A percentile compares a stretch with the other conserved stretches of the same genome.
phyloP scores from a whole-genome alignment of 768 basidiomycete species.

The Boletus sp. region DNA sequence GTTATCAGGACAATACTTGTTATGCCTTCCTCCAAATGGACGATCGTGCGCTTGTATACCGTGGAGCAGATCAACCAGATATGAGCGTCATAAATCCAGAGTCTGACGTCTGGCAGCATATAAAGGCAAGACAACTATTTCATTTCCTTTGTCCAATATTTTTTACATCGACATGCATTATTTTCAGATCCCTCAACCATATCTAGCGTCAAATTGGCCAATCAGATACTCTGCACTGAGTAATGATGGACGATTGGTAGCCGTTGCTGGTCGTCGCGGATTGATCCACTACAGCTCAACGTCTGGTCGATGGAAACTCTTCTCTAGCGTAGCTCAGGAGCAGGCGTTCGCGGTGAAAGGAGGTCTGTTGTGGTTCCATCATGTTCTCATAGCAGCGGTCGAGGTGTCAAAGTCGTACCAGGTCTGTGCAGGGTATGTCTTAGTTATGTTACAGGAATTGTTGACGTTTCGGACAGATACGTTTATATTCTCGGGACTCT shows the following conservation, averaged over 20 bases:
- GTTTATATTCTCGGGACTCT: slow-evolving; percentile 90
- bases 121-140: slow-evolving; percentile 55
- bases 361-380: slow-evolving; percentile 94
- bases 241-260: slow-evolving; percentile 85
- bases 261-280: slow-evolving; percentile 87
- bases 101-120: slow-evolving; percentile 96
- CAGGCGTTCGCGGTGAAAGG: slow-evolving; percentile 84
- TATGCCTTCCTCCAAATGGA: slow-evolving; percentile 96
- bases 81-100: slow-evolving; percentile 98
- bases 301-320: slow-evolving; percentile 94
- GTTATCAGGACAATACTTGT: slow-evolving; percentile 83
- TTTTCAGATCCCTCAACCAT: slow-evolving; percentile 78
- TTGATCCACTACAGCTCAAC: slow-evolving; percentile 91
- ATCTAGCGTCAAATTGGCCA: slow-evolving; percentile 90
- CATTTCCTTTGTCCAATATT: neutral
- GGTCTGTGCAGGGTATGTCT: slow-evolving; percentile 37
- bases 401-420: slow-evolving; percentile 78
- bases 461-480: slow-evolving; percentile 52
- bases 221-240: slow-evolving; percentile 90
- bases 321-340: slow-evolving; percentile 78
- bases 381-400: slow-evolving; percentile 87
- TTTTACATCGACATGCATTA: neutral
- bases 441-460: neutral
- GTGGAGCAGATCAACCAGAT: slow-evolving; percentile 96
- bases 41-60: slow-evolving; percentile 87